A percentile compares a stretch with the other conserved stretches of the same genome.
Conservation (phyloP, 148 eudicot genomes). For the Rhododendron vialii region DNA sequence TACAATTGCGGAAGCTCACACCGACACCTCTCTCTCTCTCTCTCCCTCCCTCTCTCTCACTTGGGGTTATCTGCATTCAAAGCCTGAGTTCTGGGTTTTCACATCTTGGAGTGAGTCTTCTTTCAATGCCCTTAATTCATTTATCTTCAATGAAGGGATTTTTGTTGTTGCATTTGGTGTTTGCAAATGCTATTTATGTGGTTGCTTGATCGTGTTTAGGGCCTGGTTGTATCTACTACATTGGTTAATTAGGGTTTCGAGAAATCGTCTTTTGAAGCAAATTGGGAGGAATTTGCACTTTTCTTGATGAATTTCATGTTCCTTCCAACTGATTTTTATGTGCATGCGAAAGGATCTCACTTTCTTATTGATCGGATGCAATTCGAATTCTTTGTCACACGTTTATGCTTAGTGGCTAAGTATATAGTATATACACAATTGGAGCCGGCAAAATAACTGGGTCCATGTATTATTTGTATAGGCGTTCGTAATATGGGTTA, state of each 20-base stretch:
- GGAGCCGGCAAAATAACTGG: background rate
- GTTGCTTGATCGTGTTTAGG: background rate
- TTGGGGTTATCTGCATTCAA: background rate
- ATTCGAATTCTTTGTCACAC: background rate
- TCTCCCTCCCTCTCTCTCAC: background rate
- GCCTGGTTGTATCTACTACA: background rate
- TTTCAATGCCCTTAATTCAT: background rate
- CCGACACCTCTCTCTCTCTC: background rate
- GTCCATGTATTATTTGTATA: background rate
- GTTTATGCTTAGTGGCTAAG: background rate
- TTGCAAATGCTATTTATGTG: background rate
- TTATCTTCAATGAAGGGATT: background rate
- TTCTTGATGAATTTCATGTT: background rate
- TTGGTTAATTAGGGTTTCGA: slow-evolving; percentile 7
- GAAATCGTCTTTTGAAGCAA: background rate
- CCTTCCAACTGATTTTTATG: background rate
- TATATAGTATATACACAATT: background rate
- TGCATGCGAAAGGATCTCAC: background rate
- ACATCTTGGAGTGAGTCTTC: background rate
- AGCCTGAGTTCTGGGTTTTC: background rate
- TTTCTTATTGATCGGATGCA: background rate
- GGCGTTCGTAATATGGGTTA: background rate
- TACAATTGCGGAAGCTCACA: background rate
- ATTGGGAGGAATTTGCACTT: background rate
- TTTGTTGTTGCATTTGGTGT: background rate